Percentiles rank a stretch among this genome's conserved stretches.
Evolutionary conservation across 31 red algal genomes (phyloP).

Genomic region (Asparagopsis taxiformis): DNA sequence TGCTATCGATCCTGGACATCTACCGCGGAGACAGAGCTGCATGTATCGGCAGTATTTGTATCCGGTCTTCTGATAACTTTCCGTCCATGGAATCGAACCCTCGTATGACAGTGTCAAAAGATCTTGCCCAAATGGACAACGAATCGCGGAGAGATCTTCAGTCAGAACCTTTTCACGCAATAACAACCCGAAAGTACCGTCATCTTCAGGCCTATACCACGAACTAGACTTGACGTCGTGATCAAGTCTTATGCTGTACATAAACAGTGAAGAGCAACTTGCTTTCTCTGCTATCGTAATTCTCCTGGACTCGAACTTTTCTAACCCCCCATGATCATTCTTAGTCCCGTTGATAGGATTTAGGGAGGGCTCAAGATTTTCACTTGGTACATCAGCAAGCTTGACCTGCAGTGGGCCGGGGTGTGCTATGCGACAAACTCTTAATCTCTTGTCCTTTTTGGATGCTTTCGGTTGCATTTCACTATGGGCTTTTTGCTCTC

Average conservation of each 20-base stretch:
- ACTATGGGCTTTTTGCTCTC: neutral
- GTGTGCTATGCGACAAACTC: slow-evolving; percentile 57
- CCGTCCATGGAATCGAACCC: slow-evolving; percentile 30
- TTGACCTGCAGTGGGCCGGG: slow-evolving; percentile 28
- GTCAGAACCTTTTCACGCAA: slow-evolving; percentile 17
- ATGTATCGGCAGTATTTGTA: slow-evolving; percentile 47
- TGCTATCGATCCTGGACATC: slow-evolving; percentile 31
- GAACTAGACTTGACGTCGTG: neutral
- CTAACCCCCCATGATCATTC: no score
- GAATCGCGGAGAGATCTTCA: slow-evolving; percentile 37
- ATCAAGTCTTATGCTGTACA: slow-evolving; percentile 16
- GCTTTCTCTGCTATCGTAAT: neutral
- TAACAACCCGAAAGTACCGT: slow-evolving; percentile 19
- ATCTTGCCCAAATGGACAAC: slow-evolving; percentile 50
- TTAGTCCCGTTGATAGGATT: no score
- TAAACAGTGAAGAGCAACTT: neutral
- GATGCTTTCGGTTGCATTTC: slow-evolving; percentile 34
- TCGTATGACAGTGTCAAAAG: slow-evolving; percentile 31
- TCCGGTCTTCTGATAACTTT: slow-evolving; percentile 20
- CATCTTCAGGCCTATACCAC: neutral
- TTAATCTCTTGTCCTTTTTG: slow-evolving; percentile 58
- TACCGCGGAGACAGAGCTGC: slow-evolving; percentile 57
- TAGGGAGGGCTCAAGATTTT: no score
- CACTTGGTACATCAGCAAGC: neutral
- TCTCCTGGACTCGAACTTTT: neutral